Evolutionary conservation across 2,329 filamentous ascomycete genomes (phyloP).

Genomic region (Aspergillus luchuensis): DNA sequence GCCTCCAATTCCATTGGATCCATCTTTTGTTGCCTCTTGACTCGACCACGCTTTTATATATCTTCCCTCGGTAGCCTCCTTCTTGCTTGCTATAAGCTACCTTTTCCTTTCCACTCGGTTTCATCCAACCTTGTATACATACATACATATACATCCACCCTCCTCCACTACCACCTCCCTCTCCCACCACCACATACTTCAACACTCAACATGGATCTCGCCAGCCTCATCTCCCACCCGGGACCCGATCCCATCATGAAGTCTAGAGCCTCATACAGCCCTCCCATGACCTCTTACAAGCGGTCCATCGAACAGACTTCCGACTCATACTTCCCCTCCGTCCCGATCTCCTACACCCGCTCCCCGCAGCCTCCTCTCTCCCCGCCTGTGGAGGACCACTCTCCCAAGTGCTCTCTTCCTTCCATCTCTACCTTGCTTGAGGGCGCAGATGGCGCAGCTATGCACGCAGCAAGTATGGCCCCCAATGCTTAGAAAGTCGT

Average conservation of each 20-base stretch:
- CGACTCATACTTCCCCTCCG: slow-evolving; percentile 27
- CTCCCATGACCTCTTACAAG: slow-evolving; percentile 26
- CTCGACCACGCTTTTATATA: slow-evolving; percentile 19
- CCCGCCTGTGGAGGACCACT: slow-evolving; percentile 54
- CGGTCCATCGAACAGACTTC: slow-evolving; percentile 19
- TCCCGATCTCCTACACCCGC: slow-evolving; percentile 30
- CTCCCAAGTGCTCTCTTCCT: slow-evolving; percentile 77
- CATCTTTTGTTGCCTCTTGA: slow-evolving; percentile 3
- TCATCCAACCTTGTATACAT: too few species aligned
- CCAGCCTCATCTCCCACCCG: slow-evolving; percentile 35
- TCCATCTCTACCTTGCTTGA: slow-evolving; percentile 91
- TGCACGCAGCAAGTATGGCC: slow-evolving; percentile 36
- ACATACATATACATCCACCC: not conserved
- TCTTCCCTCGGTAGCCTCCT: slow-evolving; percentile 15
- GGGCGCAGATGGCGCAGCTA: slow-evolving; percentile 71
- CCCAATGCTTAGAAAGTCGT: not conserved
- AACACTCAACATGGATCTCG: slow-evolving; percentile 37
- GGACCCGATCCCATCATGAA: slow-evolving; percentile 21
- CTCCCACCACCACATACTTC: not conserved
- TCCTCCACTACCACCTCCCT: too few species aligned
- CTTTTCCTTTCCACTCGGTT: slow-evolving; percentile 4
- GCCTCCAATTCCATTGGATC: slow-evolving; percentile 10
- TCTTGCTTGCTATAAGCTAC: not conserved
- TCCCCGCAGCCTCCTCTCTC: slow-evolving; percentile 40
- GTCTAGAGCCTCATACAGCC: slow-evolving; percentile 20